Evolutionary conservation across 345 rosid genomes (phyloP).

Genomic region (Psidium guajava): DNA sequence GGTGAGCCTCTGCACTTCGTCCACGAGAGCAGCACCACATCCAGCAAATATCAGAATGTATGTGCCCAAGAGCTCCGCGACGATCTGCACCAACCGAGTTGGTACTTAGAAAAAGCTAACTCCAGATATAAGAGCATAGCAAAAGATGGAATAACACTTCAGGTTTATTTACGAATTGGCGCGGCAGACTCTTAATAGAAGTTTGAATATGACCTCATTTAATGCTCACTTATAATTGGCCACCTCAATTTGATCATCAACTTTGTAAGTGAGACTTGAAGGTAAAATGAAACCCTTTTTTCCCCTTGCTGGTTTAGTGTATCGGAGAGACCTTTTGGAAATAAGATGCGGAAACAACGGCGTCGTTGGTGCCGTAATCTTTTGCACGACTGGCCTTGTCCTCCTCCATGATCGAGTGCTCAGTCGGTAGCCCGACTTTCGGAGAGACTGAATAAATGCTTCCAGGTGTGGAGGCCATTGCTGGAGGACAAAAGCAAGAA

Average conservation of each 20-base stretch:
- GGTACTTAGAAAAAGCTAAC: neutral
- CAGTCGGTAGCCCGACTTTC: neutral
- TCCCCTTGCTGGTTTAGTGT: neutral
- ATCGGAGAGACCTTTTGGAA: conserved; percentile 11
- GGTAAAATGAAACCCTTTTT: neutral
- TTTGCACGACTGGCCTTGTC: neutral
- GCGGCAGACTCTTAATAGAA: neutral
- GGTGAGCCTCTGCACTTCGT: conserved; percentile 16
- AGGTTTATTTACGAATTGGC: neutral
- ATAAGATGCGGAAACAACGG: conserved; percentile 7
- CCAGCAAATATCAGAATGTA: conserved; percentile 29
- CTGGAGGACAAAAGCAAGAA: neutral
- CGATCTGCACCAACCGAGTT: conserved; percentile 4
- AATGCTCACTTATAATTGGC: neutral
- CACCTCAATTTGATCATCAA: neutral
- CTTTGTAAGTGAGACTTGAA: neutral
- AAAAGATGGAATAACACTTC: neutral
- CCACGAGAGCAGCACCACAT: conserved; percentile 24
- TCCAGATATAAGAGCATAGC: neutral
- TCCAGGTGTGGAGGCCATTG: conserved; percentile 11
- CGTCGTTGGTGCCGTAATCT: neutral
- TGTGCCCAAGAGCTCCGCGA: conserved; percentile 43
- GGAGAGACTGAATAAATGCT: conserved; percentile 7
- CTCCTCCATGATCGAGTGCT: neutral
- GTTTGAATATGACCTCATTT: neutral